Evolutionary conservation across 176 grass and related monocot species (phyloP), one percentile per base, ranked within the genome.

Genomic region (Hsuehochloa calcarea): DNA sequence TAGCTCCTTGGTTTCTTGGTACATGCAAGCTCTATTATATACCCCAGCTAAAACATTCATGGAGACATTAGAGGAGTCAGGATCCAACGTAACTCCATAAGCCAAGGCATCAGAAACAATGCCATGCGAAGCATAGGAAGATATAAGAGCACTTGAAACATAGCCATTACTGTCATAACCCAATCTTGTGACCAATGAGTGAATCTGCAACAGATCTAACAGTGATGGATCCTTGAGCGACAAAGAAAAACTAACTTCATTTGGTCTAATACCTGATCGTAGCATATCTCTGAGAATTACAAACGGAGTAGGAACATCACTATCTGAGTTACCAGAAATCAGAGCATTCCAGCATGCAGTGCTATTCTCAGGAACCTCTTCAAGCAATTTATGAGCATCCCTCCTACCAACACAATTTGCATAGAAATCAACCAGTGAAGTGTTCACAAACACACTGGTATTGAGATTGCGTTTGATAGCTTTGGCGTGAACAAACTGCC

Each of bases 171-270:
- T 79, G 40, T 49, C 74, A 58, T 92, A 87, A 29, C 85, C 91
- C 74, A 98, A 83, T 87, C 87, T 98, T 70, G 84, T 93, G 67
- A 92, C 75, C 51, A 92, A 59, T 46, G 91, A 92, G 80, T 94
- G 91, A 54, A 96, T 90, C 81, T 92, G 90, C 43, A 67, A 44
- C 64, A 92, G 77, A 74, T 92, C 86, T 15, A 75, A 64, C 58
- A 78, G 68, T 22, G 86, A 83, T 44, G 88, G 39, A 38, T 85
- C 67, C 67, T 90, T 93, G 62, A 98, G 89, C 61, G 77, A 78
- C 29, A 89, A 89, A 84, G 91, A 98, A 58, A 93, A 92, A 35
- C 68, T 87, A 43, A 87, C 49, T 77, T 93, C 91, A 52, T 93
- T 93, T 2, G 80, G 91, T 80, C 65, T 94, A 80, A 83, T 34